A percentile compares a stretch with the other conserved stretches of the same genome.
Conservation (phyloP, 345 rosid genomes). For the Acer saccharum region DNA sequence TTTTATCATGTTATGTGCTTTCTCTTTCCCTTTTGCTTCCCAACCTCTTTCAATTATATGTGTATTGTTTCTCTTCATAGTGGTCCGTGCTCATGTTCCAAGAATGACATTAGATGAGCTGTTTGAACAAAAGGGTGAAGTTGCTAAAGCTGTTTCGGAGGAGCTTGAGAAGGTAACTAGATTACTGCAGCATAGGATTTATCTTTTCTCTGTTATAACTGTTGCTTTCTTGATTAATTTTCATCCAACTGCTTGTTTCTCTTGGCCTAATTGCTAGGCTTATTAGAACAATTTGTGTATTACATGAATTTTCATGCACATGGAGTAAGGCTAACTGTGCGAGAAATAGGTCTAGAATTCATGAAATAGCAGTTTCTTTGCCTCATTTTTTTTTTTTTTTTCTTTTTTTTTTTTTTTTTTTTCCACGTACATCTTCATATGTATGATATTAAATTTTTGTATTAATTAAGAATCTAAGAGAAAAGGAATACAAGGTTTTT, state of each 20-base stretch:
- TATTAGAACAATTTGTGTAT: background rate
- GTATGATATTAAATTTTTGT: too few relatives aligned
- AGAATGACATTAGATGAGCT: constrained; percentile 85
- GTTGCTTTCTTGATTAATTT: background rate
- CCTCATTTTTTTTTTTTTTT: background rate
- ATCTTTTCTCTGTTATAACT: background rate
- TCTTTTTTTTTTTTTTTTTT: background rate
- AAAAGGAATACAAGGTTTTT: background rate
- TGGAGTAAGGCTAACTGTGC: background rate
- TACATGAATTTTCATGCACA: background rate
- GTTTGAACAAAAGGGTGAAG: constrained; percentile 97
- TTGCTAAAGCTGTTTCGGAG: constrained; percentile 88
- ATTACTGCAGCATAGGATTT: background rate
- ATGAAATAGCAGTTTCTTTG: background rate
- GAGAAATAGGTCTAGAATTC: background rate
- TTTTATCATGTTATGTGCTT: background rate
- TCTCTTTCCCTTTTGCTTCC: constrained; percentile 11
- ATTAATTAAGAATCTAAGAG: background rate
- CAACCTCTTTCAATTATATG: background rate
- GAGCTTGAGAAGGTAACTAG: constrained; percentile 85
- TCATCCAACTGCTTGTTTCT: background rate
- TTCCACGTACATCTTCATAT: background rate
- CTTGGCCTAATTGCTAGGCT: background rate
- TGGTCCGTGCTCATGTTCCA: constrained; percentile 95
- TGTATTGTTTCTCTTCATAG: constrained; percentile 32